A percentile compares a stretch with the other conserved stretches of the same genome.
These are phyloP conservation scores for Colletotrichum eleusines DNA, from an alignment of 2,329 filamentous ascomycete genomes.

Conservation along the genomic window DNA sequence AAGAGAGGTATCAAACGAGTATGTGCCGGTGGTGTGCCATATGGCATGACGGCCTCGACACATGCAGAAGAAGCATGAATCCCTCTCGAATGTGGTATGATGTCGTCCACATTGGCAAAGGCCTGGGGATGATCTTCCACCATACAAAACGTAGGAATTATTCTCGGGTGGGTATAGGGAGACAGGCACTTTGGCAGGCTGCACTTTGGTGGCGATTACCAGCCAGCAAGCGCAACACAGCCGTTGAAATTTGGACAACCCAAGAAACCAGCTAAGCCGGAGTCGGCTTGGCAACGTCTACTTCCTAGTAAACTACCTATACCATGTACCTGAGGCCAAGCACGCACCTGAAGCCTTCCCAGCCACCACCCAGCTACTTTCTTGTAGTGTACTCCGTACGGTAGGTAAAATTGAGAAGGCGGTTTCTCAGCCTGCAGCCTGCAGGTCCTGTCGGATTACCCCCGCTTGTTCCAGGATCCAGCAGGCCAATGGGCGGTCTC, in stretches of 20 bases:
- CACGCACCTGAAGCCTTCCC: constrained; percentile 6
- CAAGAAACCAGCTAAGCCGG: background rate
- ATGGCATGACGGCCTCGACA: background rate
- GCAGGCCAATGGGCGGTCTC: constrained; percentile 28
- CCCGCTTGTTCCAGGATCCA: constrained; percentile 32
- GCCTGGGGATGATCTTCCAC: constrained; percentile 21
- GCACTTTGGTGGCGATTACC: background rate
- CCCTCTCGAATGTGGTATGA: background rate
- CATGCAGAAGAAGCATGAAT: constrained; percentile 15
- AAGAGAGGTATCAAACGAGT: background rate
- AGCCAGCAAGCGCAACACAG: background rate
- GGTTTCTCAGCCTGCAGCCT: background rate
- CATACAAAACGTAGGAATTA: constrained; percentile 31
- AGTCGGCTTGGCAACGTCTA: constrained; percentile 1
- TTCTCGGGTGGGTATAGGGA: constrained; percentile 1
- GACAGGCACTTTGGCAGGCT: too few species aligned
- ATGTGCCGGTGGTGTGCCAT: background rate
- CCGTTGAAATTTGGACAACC: background rate
- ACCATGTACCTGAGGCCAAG: too few species aligned
- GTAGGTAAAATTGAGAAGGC: too few species aligned
- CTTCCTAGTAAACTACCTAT: background rate
- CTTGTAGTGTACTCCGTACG: too few species aligned
- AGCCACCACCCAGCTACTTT: constrained; percentile 20
- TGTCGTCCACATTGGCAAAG: background rate
- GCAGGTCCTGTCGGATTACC: background rate